Conservation (phyloP, 768 basidiomycete genomes). For the Arthromyces matolae region DNA sequence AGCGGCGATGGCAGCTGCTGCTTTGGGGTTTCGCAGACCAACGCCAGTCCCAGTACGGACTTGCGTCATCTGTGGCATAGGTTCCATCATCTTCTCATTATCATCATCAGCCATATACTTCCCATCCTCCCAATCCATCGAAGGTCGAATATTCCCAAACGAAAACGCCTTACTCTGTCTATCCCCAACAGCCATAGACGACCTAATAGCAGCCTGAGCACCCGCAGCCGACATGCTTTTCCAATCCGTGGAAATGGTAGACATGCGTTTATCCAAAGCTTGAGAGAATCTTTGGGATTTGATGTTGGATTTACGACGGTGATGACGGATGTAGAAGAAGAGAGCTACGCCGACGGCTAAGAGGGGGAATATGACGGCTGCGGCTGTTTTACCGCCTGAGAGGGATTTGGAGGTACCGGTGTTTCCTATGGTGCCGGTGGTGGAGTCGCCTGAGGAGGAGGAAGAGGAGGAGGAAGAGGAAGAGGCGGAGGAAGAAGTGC, state of each 20-base stretch:
- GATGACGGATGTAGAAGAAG: slow-evolving; percentile 49
- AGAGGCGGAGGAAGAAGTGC: too few relatives aligned
- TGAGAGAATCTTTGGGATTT: slow-evolving; percentile 60
- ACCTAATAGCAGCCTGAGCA: slow-evolving; percentile 70
- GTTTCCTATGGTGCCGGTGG: slow-evolving; percentile 34
- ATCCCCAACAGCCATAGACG: slow-evolving; percentile 48
- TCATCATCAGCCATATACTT: too few relatives aligned
- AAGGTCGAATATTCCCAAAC: slow-evolving; percentile 56
- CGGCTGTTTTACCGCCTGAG: slow-evolving; percentile 53
- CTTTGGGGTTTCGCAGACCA: slow-evolving; percentile 47
- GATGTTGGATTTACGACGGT: slow-evolving; percentile 44
- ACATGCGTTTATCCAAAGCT: slow-evolving; percentile 79
- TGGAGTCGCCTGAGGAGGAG: slow-evolving; percentile 33
- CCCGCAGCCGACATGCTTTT: slow-evolving; percentile 66
- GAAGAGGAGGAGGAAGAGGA: too few relatives aligned
- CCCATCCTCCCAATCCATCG: slow-evolving; percentile 21
- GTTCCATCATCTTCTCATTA: too few relatives aligned
- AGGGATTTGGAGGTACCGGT: slow-evolving; percentile 24
- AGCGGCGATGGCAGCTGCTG: slow-evolving; percentile 20
- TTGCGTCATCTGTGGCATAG: slow-evolving; percentile 28
- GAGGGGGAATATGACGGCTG: slow-evolving; percentile 69
- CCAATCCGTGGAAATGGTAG: slow-evolving; percentile 76
- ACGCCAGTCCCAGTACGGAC: slow-evolving; percentile 46
- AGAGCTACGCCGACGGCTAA: slow-evolving; percentile 43
- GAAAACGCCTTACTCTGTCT: slow-evolving; percentile 49